Evolutionary conservation across 257 asterid genomes (phyloP).

Genomic region (Solanum etuberosum): DNA sequence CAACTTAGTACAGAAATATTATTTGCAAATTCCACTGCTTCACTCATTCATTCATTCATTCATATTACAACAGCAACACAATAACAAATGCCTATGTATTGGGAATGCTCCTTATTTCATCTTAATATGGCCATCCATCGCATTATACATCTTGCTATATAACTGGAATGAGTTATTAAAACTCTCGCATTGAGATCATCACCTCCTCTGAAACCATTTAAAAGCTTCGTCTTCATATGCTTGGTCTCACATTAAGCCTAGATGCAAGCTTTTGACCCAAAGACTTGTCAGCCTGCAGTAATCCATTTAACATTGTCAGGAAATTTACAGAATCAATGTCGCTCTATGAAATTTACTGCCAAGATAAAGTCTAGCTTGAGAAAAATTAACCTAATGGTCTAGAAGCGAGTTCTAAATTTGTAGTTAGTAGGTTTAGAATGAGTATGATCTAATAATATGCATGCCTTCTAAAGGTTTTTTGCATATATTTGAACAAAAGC

Average conservation of each 20-base stretch:
- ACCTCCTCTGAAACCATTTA: background rate
- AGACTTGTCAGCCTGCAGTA: constrained; percentile 18
- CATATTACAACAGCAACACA: background rate
- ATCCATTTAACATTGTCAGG: background rate
- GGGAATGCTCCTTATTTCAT: background rate
- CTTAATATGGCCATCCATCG: background rate
- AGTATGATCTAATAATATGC: background rate
- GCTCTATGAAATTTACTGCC: background rate
- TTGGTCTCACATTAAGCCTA: constrained; percentile 21
- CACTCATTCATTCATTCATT: background rate
- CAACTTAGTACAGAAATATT: background rate
- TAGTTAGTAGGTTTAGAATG: background rate
- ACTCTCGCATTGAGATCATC: background rate
- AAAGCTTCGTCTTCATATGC: constrained; percentile 5
- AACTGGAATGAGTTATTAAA: background rate
- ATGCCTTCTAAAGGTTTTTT: background rate
- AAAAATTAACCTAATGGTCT: background rate
- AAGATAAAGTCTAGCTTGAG: background rate
- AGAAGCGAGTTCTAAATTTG: background rate
- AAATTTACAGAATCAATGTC: background rate
- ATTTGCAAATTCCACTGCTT: background rate
- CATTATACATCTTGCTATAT: background rate
- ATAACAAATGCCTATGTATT: background rate
- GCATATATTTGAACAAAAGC: background rate
- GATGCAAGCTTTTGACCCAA: constrained; percentile 26